phyloP scores from a whole-genome alignment of 257 asterid genomes.

The Scutellaria barbata region DNA sequence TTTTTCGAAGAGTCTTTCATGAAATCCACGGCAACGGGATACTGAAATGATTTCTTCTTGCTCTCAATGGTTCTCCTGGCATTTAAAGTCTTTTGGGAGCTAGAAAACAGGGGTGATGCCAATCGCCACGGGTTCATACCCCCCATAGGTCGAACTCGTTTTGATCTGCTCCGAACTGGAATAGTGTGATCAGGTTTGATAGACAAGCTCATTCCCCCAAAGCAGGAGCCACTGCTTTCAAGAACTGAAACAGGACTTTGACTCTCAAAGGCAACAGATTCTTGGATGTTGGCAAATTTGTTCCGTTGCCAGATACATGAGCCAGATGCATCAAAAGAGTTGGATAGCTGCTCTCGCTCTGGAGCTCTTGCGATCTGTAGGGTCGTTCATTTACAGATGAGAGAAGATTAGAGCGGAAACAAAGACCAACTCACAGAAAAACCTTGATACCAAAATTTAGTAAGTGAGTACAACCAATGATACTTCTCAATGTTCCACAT shows the following conservation, averaged over 20 bases:
- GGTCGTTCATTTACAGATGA: constrained; percentile 23
- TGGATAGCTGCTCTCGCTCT: constrained; percentile 35
- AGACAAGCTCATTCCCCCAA: constrained; percentile 43
- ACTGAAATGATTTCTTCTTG: constrained; percentile 37
- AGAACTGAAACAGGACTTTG: constrained; percentile 81
- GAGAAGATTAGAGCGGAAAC: constrained; percentile 25
- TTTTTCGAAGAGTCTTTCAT: not conserved
- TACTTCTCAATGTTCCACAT: too few species aligned
- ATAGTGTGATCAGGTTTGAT: constrained; percentile 39
- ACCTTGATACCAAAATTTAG: not conserved
- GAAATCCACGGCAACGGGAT: constrained; percentile 22
- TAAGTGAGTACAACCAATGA: not conserved
- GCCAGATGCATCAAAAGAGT: constrained; percentile 31
- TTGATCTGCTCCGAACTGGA: constrained; percentile 64
- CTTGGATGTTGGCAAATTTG: constrained; percentile 37
- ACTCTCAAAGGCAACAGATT: constrained; percentile 50
- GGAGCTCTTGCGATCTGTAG: constrained; percentile 38
- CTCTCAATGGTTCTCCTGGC: constrained; percentile 39
- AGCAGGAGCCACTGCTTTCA: constrained; percentile 60
- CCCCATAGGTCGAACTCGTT: constrained; percentile 51
- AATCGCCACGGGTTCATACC: constrained; percentile 53
- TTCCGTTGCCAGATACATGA: constrained; percentile 30
- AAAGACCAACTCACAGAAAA: constrained; percentile 14
- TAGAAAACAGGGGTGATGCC: constrained; percentile 42
- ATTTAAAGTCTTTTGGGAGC: constrained; percentile 42